Conservation (phyloP, 306 rosid species). For the Quercus suber region DNA sequence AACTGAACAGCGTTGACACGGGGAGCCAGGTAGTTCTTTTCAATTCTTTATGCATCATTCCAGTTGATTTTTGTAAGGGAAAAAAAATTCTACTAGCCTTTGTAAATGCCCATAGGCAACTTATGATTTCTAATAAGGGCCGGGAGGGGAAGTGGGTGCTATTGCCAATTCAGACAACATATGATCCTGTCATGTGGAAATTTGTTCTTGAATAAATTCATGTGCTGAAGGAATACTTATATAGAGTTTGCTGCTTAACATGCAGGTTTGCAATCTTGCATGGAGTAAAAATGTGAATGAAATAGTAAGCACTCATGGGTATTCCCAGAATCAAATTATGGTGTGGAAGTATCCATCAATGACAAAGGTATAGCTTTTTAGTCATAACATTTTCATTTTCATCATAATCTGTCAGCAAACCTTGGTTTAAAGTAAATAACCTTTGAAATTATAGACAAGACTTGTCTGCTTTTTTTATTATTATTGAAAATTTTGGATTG, state of each 20-base stretch:
- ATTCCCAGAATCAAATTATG: slow-evolving; percentile 97
- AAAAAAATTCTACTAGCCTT: not conserved
- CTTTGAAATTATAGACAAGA: not conserved
- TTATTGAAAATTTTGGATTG: not conserved
- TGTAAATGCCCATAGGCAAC: not conserved
- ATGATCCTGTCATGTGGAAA: not conserved
- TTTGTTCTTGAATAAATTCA: not conserved
- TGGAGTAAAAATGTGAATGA: slow-evolving; percentile 99
- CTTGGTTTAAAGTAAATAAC: not conserved
- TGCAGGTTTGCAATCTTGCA: slow-evolving; percentile 92
- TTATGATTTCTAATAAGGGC: not conserved
- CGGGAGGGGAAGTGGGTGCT: not conserved
- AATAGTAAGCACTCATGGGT: slow-evolving; percentile 93
- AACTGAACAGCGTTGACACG: slow-evolving; percentile 78
- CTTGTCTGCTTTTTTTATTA: not conserved
- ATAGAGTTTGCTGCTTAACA: not conserved
- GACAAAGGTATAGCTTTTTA: slow-evolving; percentile 46
- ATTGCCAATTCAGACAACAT: not conserved
- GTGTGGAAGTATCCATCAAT: slow-evolving; percentile 99
- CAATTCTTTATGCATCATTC: not conserved
- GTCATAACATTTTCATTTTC: not conserved
- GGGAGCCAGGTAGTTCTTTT: slow-evolving; percentile 80
- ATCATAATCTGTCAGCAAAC: not conserved
- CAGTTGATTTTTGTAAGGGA: not conserved
- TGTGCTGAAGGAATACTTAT: not conserved